Evolutionary conservation across 2,329 filamentous ascomycete genomes (phyloP), one percentile per base, ranked within the genome.

Genomic region (Ophiostoma australiae): DNA sequence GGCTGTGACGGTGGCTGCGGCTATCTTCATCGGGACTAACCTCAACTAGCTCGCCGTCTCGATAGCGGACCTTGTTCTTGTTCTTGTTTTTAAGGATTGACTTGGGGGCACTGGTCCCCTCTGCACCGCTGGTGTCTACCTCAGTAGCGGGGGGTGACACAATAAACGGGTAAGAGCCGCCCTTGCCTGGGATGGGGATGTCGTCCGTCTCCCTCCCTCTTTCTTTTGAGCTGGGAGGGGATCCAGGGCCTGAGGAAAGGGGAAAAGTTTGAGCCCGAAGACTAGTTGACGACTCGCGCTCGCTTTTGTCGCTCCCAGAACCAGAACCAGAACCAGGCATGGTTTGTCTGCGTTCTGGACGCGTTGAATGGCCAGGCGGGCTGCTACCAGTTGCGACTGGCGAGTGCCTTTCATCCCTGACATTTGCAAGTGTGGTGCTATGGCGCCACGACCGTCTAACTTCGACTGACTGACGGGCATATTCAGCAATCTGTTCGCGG

Each of bases 21-120:
- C n/a, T 66, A 23, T 31, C 69, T 68, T 81, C 77, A 61, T 76
- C 73, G 44, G 76, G 76, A 48, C 76, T 74, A 72, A 86, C 76
- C 76, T 86, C 80, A 70, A 82, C 77, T 20, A 82, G 82, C 11
- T 77, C 75, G 74, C 84, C 81, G 0, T 82, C 81, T 52, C 84
- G 82, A 72, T 87, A 87, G 4, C 83, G 82, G 5, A 88, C 85
- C 66, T 84, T 84, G 72, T 88, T 84, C 67, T 84, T 83, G 72
- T 87, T 86, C 74, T 82, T 84, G 76, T 88, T 88, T 80, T 88
- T 88, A 23, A 88, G 79, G n/a, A 88, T 88, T 5, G 86, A 83
- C 75, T 87, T 88, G 1, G 86, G 86, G 71, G 76, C 77, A 0
- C 44, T 17, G 7, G 44, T 48, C 7, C 80, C 78, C 81, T 37